Base-by-base conservation (phyloP, 208 protist species). In the Leptomonas pyrrhocoris region DNA sequence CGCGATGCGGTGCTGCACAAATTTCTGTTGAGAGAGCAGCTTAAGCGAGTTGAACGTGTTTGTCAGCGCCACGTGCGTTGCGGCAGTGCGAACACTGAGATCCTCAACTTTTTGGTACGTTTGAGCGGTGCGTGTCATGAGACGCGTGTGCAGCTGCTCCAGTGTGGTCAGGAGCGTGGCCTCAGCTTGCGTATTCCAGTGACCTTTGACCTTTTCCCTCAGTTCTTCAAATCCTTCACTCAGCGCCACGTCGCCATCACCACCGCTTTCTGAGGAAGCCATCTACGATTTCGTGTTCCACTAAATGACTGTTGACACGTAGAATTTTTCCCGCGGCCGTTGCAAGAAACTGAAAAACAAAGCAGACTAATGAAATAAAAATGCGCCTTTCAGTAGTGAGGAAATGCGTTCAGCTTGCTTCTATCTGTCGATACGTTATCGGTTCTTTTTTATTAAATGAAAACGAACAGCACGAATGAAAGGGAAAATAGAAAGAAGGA, bases 1-100 rank as follows among this genome's bases (percentile, higher is more conserved):
- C 28, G 80, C 87, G 21, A 94, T 80, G 53, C 89, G 83, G 46
- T 89, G 87, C 69, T 94, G 89, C 23, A 94, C 81, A 77, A 94
- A 94, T 56, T 88, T 77, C 48, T 79, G 71, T 48, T 94, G 84
- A 8, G 89, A 81, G 0, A 94, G 67, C 25, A 92, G 69, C 25
- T 83, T 61, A 27, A 94, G 82, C 2, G 74, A 53, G 64, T 86
- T 91, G 64, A 89, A 80, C 15, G 79, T 66, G 70, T 92, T 94
- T 23, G 79, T 45, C 60, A 92, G 67, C 49, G 68, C 60, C 31
- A 72, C 59, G 7, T 80, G 78, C 12, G 77, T 65, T 2, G 70
- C 70, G 5, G 48, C 49, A 15, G 75, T 74, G 63, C 80, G 72
- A 16, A 79, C 43, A 49, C 46, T 57, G 45, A 90, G 78, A 13